These are phyloP conservation scores for Eleusine coracana DNA, from an alignment of 176 grass and related monocot genomes.

Conservation along the genomic window DNA sequence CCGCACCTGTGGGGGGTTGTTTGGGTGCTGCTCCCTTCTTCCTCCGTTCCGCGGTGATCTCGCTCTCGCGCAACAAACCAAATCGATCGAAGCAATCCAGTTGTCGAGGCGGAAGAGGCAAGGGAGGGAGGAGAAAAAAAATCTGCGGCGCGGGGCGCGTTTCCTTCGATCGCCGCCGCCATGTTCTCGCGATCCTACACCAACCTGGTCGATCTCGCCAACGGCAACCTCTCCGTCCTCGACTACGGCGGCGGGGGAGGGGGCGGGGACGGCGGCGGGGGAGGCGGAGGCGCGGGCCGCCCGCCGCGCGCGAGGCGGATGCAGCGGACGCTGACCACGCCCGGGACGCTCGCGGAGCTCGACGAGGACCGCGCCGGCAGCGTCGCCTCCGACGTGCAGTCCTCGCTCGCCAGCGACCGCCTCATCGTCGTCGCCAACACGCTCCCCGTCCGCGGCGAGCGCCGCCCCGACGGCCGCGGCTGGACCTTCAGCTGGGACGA, in stretches of 20 bases:
- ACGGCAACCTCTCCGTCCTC: slow-evolving; percentile 62
- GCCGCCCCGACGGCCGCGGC: slow-evolving; percentile 48
- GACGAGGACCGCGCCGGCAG: slow-evolving; percentile 59
- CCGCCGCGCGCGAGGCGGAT: slow-evolving; percentile 50
- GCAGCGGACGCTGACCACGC: slow-evolving; percentile 55
- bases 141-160: neutral
- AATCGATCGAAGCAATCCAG: slow-evolving; percentile 14
- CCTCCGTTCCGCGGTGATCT: neutral
- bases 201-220: slow-evolving; percentile 66
- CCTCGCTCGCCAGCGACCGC: slow-evolving; percentile 56
- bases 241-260: slow-evolving; percentile 33
- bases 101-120: neutral
- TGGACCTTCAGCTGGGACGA: slow-evolving; percentile 73
- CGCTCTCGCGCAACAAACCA: neutral
- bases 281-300: neutral
- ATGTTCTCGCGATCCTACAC: slow-evolving; percentile 79
- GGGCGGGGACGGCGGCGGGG: neutral
- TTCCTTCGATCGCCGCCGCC: slow-evolving; percentile 19
- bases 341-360: slow-evolving; percentile 54
- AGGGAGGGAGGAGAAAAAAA: neutral
- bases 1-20: slow-evolving; percentile 1
- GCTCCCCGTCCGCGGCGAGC: slow-evolving; percentile 60
- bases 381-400: slow-evolving; percentile 65
- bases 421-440: slow-evolving; percentile 73
- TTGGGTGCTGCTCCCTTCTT: neutral